Percentiles rank a stretch among this genome's conserved stretches.
phyloP scores from a whole-genome alignment of 2,329 filamentous ascomycete genomes.

The Cladophialophora chaetospira region DNA sequence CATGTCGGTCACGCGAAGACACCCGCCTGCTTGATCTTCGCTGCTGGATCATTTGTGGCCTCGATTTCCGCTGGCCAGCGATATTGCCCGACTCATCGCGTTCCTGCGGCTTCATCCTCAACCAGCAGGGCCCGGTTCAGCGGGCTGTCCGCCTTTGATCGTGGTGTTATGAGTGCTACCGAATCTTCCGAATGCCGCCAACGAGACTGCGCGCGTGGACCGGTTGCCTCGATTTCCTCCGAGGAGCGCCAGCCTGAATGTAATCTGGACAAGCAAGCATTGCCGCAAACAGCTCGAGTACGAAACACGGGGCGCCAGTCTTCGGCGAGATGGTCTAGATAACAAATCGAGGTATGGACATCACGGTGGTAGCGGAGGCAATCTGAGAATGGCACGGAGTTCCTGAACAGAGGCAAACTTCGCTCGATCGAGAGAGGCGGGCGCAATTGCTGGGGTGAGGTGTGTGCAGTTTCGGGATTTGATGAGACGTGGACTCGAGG shows the following conservation, averaged over 20 bases:
- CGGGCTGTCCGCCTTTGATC: neutral
- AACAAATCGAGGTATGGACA: too few relatives aligned
- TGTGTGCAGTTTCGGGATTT: neutral
- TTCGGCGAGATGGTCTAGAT: too few relatives aligned
- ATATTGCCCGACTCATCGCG: conserved; percentile 14
- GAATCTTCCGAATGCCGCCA: neutral
- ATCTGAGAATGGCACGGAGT: too few relatives aligned
- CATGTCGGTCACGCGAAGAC: conserved; percentile 31
- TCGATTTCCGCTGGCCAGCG: conserved; percentile 17
- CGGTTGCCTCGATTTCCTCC: conserved; percentile 18
- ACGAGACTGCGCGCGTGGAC: conserved; percentile 9
- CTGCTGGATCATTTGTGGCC: conserved; percentile 23
- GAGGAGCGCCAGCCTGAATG: conserved; percentile 16
- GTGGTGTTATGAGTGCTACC: conserved; percentile 8
- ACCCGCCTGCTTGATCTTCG: conserved; percentile 20
- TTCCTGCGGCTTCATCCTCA: conserved; percentile 18
- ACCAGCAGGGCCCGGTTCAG: neutral
- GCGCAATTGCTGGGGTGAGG: neutral
- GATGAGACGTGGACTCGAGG: neutral
- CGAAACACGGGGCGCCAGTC: too few relatives aligned
- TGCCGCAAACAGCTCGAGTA: conserved; percentile 14
- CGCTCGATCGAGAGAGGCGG: neutral
- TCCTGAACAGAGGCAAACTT: neutral
- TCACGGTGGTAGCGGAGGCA: too few relatives aligned
- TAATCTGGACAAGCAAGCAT: conserved; percentile 20